Base-by-base conservation (phyloP, 148 eudicot species). In the Dysphania ambrosioides region DNA sequence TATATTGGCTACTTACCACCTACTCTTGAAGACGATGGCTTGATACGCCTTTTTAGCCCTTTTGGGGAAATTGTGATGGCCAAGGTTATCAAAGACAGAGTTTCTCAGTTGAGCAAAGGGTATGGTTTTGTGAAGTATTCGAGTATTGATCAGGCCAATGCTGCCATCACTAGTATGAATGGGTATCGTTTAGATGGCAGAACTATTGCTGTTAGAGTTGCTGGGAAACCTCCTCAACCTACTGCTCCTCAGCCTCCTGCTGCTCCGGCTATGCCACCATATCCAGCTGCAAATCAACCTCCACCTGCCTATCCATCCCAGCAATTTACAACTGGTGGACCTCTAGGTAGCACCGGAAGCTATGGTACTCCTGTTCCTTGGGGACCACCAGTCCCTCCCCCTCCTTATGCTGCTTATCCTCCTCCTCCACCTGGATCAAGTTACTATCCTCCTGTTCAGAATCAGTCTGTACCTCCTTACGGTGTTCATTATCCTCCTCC, bases 61-160 rank as follows among this genome's bases (percentile, higher is more conserved):
- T 93, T 85, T 71, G 98, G 98, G 68, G 88, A 83, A 21, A 89
- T 93, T 75, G 92, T 86, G 80, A 89, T 83, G 92, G 97, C 97
- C 27, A 93, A 91, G 83, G 92, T 93, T 75, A 89, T 93, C 49
- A 93, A 87, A 79, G 97, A 93, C 55, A 74, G 88, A 31, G 79
- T 77, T 29, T 83, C 89, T 72, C 89, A 89, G 62, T 69, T 88
- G 79, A 91, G 97, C 80, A 93, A 91, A 80, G 98, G 98, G 49
- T 93, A 93, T 83, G 98, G 98, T 40, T 93, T 93, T 83, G 98
- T 93, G 42, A 93, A 91, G 84, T 93, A 89, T 83, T 82, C 97
- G 5, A 87, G 79, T 82, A 84, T 84, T 49, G 83, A 85, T 31
- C 86, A 87, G 84, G 98, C 98, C 10, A 91, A 88, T 79, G 66